phyloP scores from a whole-genome alignment of 1,284 basidiomycete genomes.

The Flammula alnicola region DNA sequence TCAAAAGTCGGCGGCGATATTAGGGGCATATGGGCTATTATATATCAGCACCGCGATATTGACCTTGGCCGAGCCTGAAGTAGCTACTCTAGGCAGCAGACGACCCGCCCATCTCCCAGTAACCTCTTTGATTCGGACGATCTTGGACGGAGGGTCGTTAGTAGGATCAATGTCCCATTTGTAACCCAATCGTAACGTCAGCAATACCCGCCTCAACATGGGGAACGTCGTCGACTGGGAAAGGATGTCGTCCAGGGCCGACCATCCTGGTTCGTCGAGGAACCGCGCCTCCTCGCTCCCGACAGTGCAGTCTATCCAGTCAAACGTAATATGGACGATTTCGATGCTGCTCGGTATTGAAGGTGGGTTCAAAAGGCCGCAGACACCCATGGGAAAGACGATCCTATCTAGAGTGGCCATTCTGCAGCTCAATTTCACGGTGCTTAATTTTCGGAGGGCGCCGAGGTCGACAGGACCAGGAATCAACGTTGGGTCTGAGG shows the following conservation, averaged over 20 bases:
- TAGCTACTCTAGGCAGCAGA: constrained; percentile 3
- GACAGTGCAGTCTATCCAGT: constrained; percentile 15
- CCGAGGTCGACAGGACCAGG: constrained; percentile 17
- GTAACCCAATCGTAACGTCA: constrained; percentile 14
- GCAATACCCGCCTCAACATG: background rate
- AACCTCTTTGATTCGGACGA: constrained; percentile 6
- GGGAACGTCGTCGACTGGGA: constrained; percentile 1
- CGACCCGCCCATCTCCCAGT: background rate
- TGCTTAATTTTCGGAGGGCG: constrained; percentile 1
- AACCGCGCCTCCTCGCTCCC: constrained; percentile 10
- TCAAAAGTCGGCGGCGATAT: no score
- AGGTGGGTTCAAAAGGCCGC: constrained; percentile 6
- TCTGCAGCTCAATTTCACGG: background rate
- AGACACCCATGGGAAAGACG: constrained; percentile 12
- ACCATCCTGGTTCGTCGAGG: constrained; percentile 6
- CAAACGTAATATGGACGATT: constrained; percentile 7
- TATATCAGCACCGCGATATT: constrained; percentile 9
- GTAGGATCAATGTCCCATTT: background rate
- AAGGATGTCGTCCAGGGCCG: constrained; percentile 1
- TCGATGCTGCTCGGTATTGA: constrained; percentile 3
- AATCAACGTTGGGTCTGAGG: constrained; percentile 10
- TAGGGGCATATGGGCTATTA: constrained; percentile 12
- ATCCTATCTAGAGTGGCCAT: constrained; percentile 11
- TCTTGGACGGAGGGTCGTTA: background rate
- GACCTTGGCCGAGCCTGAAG: background rate